Conservation (phyloP, 257 asterid species). For the Paulownia fortunei region DNA sequence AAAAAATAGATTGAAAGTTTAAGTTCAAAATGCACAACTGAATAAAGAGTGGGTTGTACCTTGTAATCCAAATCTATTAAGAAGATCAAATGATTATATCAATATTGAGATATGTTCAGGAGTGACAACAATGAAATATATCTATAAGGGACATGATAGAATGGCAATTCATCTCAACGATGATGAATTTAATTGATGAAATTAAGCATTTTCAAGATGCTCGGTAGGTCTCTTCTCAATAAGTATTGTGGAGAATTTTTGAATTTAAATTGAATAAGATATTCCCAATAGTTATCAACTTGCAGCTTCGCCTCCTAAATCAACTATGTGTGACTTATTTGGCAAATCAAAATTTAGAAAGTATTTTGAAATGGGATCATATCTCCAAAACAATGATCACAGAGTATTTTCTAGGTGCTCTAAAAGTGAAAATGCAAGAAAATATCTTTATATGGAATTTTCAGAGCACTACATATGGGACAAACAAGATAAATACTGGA, state of each 20-base stretch:
- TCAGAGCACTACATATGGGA: conserved; percentile 18
- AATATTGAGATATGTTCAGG: conserved; percentile 13
- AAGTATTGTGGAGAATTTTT: conserved; percentile 29
- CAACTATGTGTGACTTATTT: background rate
- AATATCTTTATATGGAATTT: background rate
- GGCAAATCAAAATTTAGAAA: background rate
- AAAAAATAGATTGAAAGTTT: background rate
- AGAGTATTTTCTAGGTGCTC: background rate
- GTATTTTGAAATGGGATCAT: conserved; percentile 1
- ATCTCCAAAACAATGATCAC: background rate
- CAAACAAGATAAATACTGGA: background rate
- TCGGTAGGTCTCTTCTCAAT: conserved; percentile 21
- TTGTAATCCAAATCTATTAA: background rate
- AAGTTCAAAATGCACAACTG: background rate
- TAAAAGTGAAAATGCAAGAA: background rate
- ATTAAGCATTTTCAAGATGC: conserved; percentile 23
- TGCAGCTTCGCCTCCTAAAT: background rate
- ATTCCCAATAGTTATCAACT: background rate
- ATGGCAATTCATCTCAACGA: background rate
- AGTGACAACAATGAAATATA: conserved; percentile 29
- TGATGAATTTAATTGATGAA: background rate
- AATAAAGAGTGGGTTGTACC: conserved; percentile 29
- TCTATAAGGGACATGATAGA: conserved; percentile 20
- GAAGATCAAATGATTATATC: background rate
- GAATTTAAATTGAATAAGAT: conserved; percentile 20